Base-by-base conservation (phyloP, 2,329 filamentous ascomycete species). In the Arthroderma uncinatum region DNA sequence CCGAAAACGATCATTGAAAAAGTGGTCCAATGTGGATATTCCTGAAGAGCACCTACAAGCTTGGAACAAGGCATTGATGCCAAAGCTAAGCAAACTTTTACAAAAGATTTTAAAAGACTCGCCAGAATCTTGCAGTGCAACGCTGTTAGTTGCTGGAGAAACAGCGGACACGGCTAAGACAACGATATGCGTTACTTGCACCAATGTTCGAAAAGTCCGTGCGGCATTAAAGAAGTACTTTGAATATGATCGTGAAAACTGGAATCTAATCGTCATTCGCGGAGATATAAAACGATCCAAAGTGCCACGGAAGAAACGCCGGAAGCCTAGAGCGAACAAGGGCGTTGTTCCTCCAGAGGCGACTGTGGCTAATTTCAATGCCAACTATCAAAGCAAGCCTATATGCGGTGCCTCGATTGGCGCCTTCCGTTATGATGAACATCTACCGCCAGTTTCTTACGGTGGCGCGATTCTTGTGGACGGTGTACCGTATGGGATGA, bases 331-430 rank as follows among this genome's bases (percentile, higher is more conserved):
- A 19, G 68, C 66, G 50, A 62, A 68, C 16, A 64, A 64, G 3
- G 64, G 65, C 2, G 62, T 61, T 21, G 64, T 63, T 28, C 61
- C 65, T 6, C 64, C 66, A 30, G 62, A 64, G 39, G 64, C 64
- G 16, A 63, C 65, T 4, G 66, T 66, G 57, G 59, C 63, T 23
- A 66, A 73, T 54, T 62, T 72, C 63, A 95, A 94, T 65, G 83
- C 83, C 0, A 83, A 83, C 59, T 92, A 89, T 67, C 91, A 97
- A 69, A 78, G 84, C 64, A 80, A 81, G 21, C 92, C 92, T 0
- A 73, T 82, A 0, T 95, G 91, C 63, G 92, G 92, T 0, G 92
- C 92, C 6, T 95, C 90, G 44, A 96, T 97, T 59, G 92, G 92
- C 5, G 91, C 91, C 0, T 96, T 89, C 77, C 84, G 88, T 54